Percentiles rank a stretch among this genome's conserved stretches.
Evolutionary conservation across 2,329 filamentous ascomycete genomes (phyloP).

Genomic region (Cercospora sesami): DNA sequence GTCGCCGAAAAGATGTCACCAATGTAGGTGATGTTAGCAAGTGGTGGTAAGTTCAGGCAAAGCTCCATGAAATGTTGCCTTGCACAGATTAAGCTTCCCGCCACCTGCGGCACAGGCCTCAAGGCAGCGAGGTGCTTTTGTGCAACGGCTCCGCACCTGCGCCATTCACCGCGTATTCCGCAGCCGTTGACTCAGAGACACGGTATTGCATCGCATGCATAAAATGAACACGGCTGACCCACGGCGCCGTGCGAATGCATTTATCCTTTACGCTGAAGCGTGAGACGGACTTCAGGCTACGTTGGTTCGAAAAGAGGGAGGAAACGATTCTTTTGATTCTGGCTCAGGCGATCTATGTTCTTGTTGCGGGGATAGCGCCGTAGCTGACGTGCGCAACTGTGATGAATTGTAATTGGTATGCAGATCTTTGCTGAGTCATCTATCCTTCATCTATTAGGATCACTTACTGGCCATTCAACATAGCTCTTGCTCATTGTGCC

Average conservation of each 20-base stretch:
- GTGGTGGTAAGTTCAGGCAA: background rate
- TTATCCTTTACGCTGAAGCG: background rate
- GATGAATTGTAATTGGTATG: background rate
- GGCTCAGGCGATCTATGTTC: background rate
- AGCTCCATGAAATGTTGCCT: background rate
- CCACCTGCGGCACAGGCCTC: slow-evolving; percentile 11
- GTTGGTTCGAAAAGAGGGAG: background rate
- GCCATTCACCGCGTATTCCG: slow-evolving; percentile 4
- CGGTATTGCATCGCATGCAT: background rate
- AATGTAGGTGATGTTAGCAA: slow-evolving; percentile 6
- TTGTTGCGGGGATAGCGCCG: background rate
- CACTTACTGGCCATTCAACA: background rate
- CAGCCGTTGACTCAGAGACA: background rate
- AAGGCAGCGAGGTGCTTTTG: slow-evolving; percentile 8
- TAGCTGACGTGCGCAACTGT: background rate
- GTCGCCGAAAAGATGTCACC: background rate
- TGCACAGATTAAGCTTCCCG: slow-evolving; percentile 8
- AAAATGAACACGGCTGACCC: background rate
- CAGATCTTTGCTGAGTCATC: background rate
- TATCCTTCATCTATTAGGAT: background rate
- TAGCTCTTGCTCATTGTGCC: background rate
- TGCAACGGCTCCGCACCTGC: background rate
- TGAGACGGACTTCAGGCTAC: background rate
- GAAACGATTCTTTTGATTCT: background rate
- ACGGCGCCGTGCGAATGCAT: background rate